Evolutionary conservation across 31 red algal species (phyloP).

Genomic region (Asparagopsis taxiformis): DNA sequence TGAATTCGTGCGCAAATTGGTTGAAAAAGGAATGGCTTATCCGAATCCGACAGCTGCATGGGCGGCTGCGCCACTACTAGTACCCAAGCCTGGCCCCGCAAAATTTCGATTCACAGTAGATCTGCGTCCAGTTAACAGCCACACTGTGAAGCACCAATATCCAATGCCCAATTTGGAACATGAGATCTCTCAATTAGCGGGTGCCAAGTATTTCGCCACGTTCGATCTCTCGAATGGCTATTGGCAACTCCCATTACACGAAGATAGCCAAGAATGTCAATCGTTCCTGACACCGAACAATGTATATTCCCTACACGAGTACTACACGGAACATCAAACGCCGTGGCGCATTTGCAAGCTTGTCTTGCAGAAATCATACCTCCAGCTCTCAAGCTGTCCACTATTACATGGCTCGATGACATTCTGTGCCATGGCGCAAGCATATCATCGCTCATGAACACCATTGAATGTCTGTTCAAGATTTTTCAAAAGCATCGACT

Average conservation of each 20-base stretch:
- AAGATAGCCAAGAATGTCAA: neutral
- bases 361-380: neutral
- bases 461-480: neutral
- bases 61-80: constrained; percentile 3
- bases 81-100: constrained; percentile 16
- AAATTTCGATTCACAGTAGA: constrained; percentile 20
- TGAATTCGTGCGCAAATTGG: neutral
- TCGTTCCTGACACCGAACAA: neutral
- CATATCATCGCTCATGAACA: neutral
- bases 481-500: neutral
- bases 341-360: neutral
- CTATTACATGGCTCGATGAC: neutral
- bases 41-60: constrained; percentile 2
- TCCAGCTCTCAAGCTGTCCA: neutral
- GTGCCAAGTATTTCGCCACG: neutral
- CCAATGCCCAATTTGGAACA: constrained; percentile 14
- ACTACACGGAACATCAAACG: neutral
- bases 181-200: no score
- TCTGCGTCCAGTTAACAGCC: constrained; percentile 14
- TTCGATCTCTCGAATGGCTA: constrained; percentile 17
- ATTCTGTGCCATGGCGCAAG: neutral
- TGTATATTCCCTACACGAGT: neutral
- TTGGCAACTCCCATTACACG: neutral
- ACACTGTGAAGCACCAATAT: constrained; percentile 1
- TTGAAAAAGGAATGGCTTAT: constrained; percentile 19